phyloP scores from a whole-genome alignment of 345 rosid species.

The Gossypium anomalum region DNA sequence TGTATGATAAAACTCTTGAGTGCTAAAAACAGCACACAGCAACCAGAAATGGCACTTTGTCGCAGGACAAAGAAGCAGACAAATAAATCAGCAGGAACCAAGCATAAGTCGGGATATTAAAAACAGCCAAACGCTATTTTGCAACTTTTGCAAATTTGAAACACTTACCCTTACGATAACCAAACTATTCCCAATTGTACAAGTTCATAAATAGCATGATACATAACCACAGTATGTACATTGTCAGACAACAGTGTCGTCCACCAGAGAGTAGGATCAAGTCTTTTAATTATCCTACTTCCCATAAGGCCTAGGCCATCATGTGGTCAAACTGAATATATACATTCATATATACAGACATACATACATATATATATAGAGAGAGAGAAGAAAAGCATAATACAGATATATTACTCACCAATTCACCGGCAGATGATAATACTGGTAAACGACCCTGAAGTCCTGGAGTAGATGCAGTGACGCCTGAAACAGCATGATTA shows the following conservation, averaged over 20 bases:
- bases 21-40: background rate
- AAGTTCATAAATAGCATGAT: background rate
- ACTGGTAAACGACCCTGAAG: constrained; percentile 18
- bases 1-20: background rate
- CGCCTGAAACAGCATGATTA: constrained; percentile 50
- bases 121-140: background rate
- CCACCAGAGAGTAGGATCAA: background rate
- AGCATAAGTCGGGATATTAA: background rate
- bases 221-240: background rate
- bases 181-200: background rate
- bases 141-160: background rate
- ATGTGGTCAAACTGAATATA: background rate
- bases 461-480: constrained; percentile 39
- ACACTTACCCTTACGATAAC: background rate
- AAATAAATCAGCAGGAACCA: background rate
- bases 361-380: too few species aligned
- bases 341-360: too few species aligned
- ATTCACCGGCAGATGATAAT: constrained; percentile 28
- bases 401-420: constrained; percentile 28
- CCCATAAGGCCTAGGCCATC: background rate
- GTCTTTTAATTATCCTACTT: background rate
- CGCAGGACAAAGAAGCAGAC: background rate
- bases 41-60: background rate
- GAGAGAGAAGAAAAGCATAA: background rate
- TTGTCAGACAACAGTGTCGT: background rate